These are phyloP conservation scores for Lichina pygmaea DNA, from an alignment of 495 filamentous ascomycete genomes.

Conservation along the genomic window DNA sequence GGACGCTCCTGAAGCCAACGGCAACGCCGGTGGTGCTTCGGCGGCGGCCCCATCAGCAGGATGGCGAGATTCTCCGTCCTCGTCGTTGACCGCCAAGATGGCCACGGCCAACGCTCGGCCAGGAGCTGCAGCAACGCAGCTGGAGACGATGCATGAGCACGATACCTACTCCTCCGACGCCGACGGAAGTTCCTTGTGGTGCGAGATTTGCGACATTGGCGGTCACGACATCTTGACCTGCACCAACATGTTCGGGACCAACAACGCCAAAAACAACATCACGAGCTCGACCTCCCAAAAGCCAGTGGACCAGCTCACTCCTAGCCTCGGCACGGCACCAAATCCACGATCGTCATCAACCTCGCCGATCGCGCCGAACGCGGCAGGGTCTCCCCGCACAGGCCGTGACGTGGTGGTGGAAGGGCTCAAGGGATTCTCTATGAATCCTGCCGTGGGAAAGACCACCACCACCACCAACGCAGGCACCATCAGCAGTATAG, in stretches of 20 bases:
- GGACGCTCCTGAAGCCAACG: constrained; percentile 1
- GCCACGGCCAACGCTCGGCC: not conserved
- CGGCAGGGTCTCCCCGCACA: constrained; percentile 3
- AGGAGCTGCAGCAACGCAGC: not conserved
- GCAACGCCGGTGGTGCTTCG: constrained; percentile 9
- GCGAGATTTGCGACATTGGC: constrained; percentile 82
- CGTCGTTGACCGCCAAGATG: not conserved
- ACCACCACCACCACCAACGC: constrained; percentile 2
- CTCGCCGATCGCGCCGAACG: not conserved
- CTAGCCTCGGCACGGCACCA: constrained; percentile 5
- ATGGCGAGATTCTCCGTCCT: constrained; percentile 3
- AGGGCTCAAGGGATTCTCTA: constrained; percentile 16
- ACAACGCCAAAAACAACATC: constrained; percentile 1
- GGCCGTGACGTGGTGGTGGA: constrained; percentile 21
- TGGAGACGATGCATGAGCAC: constrained; percentile 40
- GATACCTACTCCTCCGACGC: constrained; percentile 41
- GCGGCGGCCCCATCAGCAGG: constrained; percentile 1
- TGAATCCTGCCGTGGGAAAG: not conserved
- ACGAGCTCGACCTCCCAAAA: constrained; percentile 9
- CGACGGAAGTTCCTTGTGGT: constrained; percentile 54
- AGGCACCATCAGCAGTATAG: not conserved
- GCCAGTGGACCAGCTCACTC: constrained; percentile 5
- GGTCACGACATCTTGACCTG: constrained; percentile 89
- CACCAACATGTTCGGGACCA: constrained; percentile 47
- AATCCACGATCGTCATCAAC: constrained; percentile 1